Base-by-base conservation (phyloP, 352 stramenopile species). In the Phytopythium helicoides region DNA sequence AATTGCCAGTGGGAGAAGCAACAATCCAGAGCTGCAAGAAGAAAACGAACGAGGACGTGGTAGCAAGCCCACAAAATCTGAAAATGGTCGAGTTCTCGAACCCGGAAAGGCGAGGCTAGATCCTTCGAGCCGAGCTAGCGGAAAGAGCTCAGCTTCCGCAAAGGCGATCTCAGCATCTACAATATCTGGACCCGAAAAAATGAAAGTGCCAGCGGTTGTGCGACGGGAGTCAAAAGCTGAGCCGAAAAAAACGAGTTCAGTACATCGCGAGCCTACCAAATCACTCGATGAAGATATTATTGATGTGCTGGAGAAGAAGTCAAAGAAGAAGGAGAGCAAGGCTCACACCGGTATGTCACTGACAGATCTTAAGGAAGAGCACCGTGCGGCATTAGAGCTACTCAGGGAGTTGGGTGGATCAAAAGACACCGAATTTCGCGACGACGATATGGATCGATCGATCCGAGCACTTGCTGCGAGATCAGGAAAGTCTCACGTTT, bases 331-430 rank as follows among this genome's bases (percentile, higher is more conserved):
- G 45, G 70, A 79, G n/a, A 41, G 73, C 38, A 79, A 68, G 33
- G 42, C 55, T 18, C 61, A 59, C 35, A 80, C 60, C 18, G 76
- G 79, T 9, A 62, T 87, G 15, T 92, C 84, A 12, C 64, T 94
- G 21, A 75, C 79, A 3, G 79, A 87, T 52, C 52, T 94, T 1
- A 88, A 86, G 51, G 66, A 86, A 16, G 84, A 94, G 23, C 84
- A 94, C 54, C 77, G 71, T 3, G 77, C 76, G 21, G 84, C 84
- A 19, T 61, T 92, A 18, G 68, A 82, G 35, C 71, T 94, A 60
- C 69, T 94, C 1, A 65, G 86, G 23, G 81, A 91, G 52, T 72
- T 94, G 0, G 84, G 81, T 3, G 84, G 78, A 1, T 76, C 81
- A 7, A 15, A 83, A 11, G 76, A 88, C 33, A 49, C 47, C 5